Conservation (phyloP, 306 rosid genomes). For the Casuarina equisetifolia region DNA sequence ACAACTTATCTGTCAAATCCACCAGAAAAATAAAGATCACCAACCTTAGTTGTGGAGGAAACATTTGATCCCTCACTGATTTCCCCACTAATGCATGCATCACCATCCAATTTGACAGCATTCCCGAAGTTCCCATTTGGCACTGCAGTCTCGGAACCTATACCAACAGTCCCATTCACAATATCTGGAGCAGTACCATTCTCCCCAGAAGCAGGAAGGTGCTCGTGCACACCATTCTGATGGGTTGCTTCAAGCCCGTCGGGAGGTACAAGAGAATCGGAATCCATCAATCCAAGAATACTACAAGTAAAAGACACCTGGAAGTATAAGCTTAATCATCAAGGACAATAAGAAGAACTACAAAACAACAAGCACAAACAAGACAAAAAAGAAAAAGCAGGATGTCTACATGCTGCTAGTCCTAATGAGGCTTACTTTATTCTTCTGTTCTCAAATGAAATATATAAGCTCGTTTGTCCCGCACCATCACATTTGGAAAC, state of each 20-base stretch:
- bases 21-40: constrained; percentile 8
- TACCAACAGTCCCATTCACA: constrained; percentile 25
- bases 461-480: neutral
- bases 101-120: constrained; percentile 36
- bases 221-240: constrained; percentile 60
- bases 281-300: constrained; percentile 62
- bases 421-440: neutral
- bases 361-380: neutral
- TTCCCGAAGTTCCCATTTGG: constrained; percentile 49
- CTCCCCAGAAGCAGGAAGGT: constrained; percentile 29
- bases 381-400: neutral
- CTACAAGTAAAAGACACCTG: constrained; percentile 37
- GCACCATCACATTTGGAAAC: neutral
- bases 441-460: neutral
- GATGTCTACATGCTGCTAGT: neutral
- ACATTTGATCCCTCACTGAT: constrained; percentile 46
- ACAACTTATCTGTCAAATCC: constrained; percentile 4
- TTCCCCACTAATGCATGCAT: constrained; percentile 38
- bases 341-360: constrained; percentile 1
- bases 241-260: constrained; percentile 50
- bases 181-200: constrained; percentile 38
- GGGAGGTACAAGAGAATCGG: constrained; percentile 35
- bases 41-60: constrained; percentile 56
- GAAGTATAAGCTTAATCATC: constrained; percentile 5
- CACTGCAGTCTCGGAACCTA: constrained; percentile 30